Conservation (phyloP, 1,284 basidiomycete genomes). For the Ceratobasidium sp. region DNA sequence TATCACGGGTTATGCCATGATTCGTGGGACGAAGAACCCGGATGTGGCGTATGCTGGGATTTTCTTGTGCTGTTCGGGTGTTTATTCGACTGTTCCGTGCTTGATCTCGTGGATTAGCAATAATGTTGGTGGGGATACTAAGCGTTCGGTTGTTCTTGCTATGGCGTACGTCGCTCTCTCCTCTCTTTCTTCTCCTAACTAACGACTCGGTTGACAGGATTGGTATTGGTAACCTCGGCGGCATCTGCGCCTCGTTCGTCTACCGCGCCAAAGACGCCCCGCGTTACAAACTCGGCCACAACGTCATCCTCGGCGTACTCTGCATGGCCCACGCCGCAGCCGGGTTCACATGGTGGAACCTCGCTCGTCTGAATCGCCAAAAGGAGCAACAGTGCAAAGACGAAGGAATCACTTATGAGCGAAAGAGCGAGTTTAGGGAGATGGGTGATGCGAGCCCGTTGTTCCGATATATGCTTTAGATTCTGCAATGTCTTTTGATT, state of each 20-base stretch:
- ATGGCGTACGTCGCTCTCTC: constrained; percentile 57
- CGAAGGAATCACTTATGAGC: constrained; percentile 58
- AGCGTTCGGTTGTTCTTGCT: constrained; percentile 66
- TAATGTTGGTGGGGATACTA: constrained; percentile 68
- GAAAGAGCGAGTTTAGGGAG: constrained; percentile 58
- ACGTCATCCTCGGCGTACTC: constrained; percentile 65
- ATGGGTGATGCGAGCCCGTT: constrained; percentile 64
- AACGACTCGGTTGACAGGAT: not conserved
- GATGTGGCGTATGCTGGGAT: constrained; percentile 65
- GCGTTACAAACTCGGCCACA: constrained; percentile 65
- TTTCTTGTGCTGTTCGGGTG: constrained; percentile 56
- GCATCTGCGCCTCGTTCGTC: constrained; percentile 62
- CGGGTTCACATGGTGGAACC: constrained; percentile 14
- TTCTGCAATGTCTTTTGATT: not conserved
- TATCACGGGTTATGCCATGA: constrained; percentile 46
- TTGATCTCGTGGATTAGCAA: constrained; percentile 69
- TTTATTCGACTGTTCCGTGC: constrained; percentile 53
- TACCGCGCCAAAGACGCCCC: constrained; percentile 60
- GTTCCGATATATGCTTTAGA: constrained; percentile 58
- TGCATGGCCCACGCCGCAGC: constrained; percentile 63
- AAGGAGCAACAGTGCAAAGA: constrained; percentile 60
- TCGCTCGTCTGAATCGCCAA: constrained; percentile 58
- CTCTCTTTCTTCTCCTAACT: not conserved
- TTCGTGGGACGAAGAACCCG: constrained; percentile 41
- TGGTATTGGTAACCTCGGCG: constrained; percentile 47